Evolutionary conservation across 768 basidiomycete genomes (phyloP), one percentile per base, ranked within the genome.

Genomic region (Cystoderma amianthinum): DNA sequence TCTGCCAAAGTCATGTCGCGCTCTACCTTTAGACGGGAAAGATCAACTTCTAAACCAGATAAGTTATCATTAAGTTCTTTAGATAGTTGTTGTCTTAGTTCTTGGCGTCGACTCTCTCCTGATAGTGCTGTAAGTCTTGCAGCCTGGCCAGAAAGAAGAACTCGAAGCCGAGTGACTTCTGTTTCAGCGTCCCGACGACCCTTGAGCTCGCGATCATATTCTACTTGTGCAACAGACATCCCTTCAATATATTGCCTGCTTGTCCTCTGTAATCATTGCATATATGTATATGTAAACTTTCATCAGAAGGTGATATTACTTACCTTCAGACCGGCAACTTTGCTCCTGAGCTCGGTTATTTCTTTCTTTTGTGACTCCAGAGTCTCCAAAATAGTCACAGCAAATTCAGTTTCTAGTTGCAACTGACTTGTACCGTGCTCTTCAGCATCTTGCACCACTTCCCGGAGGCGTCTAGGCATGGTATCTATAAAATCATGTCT

Each of bases 181-280:
- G 88, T 83, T 62, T 98, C 93, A 1, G 89, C 86, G 48, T 97
- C 93, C 13, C 89, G 79, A 15, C 95, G 78, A 16, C 83, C 80
- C 43, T 86, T 82, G 24, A 93, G 71, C 60, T 98, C 96, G 39
- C 79, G 79, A 55, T 97, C 94, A 56, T 95, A 97, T 56, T 98
- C 96, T 32, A 85, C 83, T 51, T 93, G 88, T 2, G 95, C 93
- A 18, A 94, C 92, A 1, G 82, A 83, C 32, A 99, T 68, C 32
- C 96, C 96, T 47, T 93, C 86, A 42, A 93, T 87, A 46, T 88
- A 94, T 48, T 91, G 87, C 48, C 87, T 85, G 56, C 91, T 96
- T 36, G 87, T 81, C 38, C 95, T 72, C 95, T 99, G 56, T 23
- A 22, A 36, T 35, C 25, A 13, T 39, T 32, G 36, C 40, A 47